Evolutionary conservation across 2,329 filamentous ascomycete species (phyloP).

Genomic region (Cordyceps militaris): DNA sequence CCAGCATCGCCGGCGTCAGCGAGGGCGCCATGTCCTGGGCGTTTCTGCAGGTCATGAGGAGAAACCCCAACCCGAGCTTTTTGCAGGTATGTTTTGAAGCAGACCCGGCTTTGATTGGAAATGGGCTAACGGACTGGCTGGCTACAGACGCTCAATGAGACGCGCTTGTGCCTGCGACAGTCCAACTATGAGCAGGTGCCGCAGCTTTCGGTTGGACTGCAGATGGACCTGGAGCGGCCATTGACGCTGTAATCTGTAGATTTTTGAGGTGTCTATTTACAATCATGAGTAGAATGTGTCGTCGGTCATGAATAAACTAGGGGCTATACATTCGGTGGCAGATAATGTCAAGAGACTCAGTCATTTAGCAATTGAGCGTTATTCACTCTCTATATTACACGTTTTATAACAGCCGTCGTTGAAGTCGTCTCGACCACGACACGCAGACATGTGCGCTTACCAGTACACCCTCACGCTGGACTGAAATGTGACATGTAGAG

Average conservation of each 20-base stretch:
- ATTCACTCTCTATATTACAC: no score
- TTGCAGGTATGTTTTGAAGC: not conserved
- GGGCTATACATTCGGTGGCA: no score
- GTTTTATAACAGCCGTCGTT: no score
- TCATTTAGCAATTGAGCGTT: no score
- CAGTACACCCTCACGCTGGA: no score
- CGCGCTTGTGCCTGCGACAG: slow-evolving; percentile 7
- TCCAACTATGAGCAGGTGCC: slow-evolving; percentile 13
- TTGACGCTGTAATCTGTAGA: not conserved
- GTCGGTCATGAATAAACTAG: not conserved
- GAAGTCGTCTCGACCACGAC: no score
- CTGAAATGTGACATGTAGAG: no score
- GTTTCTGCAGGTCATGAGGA: slow-evolving; percentile 10
- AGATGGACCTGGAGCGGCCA: slow-evolving; percentile 10
- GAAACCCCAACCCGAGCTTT: slow-evolving; percentile 1
- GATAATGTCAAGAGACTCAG: no score
- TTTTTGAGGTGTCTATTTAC: no score
- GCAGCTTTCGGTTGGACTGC: slow-evolving; percentile 11
- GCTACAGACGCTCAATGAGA: slow-evolving; percentile 4
- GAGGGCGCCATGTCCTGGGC: slow-evolving; percentile 13
- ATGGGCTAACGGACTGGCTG: not conserved
- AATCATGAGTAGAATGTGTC: no score
- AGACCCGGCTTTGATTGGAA: no score
- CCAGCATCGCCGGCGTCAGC: slow-evolving; percentile 9
- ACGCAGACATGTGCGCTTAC: no score